Base-by-base conservation (phyloP, 257 asterid genomes). In the Solanum corneliomulleri region DNA sequence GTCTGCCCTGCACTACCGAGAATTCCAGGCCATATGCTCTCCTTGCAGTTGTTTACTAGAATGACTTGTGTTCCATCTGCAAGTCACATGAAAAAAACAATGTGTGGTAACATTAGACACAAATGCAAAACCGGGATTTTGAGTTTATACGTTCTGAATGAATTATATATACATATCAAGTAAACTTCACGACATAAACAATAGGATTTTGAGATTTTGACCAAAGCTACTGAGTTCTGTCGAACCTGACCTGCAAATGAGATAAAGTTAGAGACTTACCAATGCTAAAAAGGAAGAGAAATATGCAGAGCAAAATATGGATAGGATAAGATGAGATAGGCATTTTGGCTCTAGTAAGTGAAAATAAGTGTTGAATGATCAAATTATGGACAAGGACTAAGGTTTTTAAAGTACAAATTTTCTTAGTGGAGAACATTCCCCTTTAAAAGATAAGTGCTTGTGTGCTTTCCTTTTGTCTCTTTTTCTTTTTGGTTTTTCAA, bases 11-110 rank as follows among this genome's bases (percentile, higher is more conserved):
- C 94, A 4, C 97, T 71, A 29, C 96, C 98, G 11, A 90, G 98
- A 82, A 97, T 93, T 23, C 92, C 99, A 0, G 99, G 99, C 99
- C 99, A 97, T 93, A 95, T 90, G 90, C 83, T 94, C 78, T 97
- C 98, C 42, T 91, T 89, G 89, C 99, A 97, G 92, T 97, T 96
- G 93, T 95, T 97, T 2, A 97, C 99, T 62, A 95, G 52, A 37
- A 97, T 94, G 14, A 97, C 92, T 82, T 97, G 98, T 66, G 74
- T 88, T 44, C 94, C 98, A 90, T 90, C 99, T 96, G 96, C 94
- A 91, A 91, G 58, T 20, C 41, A 87, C 44, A 80, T 25, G 52
- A 83, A 42, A 56, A 56, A 78, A 31, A 16, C 78, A 49, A 0
- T n/a, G 33, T 49, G 13, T 29, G 82, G 27, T 47, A 81, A 58